Base-by-base conservation (phyloP, 2,329 filamentous ascomycete species). In the Xylariomycetidae sp. region DNA sequence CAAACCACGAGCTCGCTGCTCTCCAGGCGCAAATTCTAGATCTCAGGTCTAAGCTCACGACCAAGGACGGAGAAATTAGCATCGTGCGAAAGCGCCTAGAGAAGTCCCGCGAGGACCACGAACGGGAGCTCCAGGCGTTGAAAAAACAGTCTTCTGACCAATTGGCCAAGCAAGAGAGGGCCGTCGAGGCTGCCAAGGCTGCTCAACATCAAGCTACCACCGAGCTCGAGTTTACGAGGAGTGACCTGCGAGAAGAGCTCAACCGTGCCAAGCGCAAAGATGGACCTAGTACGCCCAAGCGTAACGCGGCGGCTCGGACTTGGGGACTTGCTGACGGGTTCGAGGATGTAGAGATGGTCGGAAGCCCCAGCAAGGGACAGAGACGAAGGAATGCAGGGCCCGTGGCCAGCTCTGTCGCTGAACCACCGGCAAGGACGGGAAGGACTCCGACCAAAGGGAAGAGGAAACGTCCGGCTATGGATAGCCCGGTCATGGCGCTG, bases 281-380 rank as follows among this genome's bases (percentile, higher is more conserved):
- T 12, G 54, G 53, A 14, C 49, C 46, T 4, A 48, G 49, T 4
- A 86, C 83, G 0, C 80, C 81, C 3, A 85, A 71, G 50, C 81
- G 77, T 54, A 70, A 69, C 18, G 69, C 63, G 45, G 53, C 61
- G 2, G 58, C 68, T 17, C 78, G 72, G 53, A 59, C 64, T 1
- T 74, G 74, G 59, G 67, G 72, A 2, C 64, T 84, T 31, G 73
- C 82, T 2, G 86, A 92, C 58, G 86, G 86, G 0, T 92, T 92
- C 48, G 84, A 89, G 39, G 78, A 86, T 39, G 64, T 77, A 42
- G 74, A 79, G 41, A 64, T 77, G 34, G 63, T 67, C 6, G 53
- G 58, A 5, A 79, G 74, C 36, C 75, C 74, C 1, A 70, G 59
- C 49, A 77, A 74, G 46, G 65, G 63, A 1, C 63, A 67, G 32